Conservation (phyloP, 148 eudicot genomes). For the Chenopodium album region DNA sequence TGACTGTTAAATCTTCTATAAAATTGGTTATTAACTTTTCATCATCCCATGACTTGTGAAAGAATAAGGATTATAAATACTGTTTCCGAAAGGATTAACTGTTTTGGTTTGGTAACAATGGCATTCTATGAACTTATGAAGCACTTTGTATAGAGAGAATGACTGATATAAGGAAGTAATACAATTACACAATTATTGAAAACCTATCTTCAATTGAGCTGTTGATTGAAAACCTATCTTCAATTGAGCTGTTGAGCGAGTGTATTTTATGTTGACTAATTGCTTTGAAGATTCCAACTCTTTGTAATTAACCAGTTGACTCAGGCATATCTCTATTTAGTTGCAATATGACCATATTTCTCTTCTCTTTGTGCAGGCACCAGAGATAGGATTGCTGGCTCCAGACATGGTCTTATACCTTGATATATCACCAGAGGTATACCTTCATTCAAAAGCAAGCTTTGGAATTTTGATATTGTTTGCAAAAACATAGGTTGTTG, state of each 20-base stretch:
- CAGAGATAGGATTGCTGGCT: constrained; percentile 80
- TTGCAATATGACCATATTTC: background rate
- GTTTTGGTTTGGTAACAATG: background rate
- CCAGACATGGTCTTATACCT: constrained; percentile 94
- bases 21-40: background rate
- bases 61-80: background rate
- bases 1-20: background rate
- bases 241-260: background rate
- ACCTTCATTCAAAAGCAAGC: background rate
- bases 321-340: background rate
- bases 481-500: background rate
- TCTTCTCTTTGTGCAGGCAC: constrained; percentile 58
- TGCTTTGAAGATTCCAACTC: background rate
- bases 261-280: background rate
- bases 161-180: background rate
- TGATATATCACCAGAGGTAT: constrained; percentile 93
- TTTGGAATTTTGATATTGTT: background rate
- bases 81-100: background rate
- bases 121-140: background rate
- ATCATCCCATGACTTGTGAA: background rate
- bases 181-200: background rate
- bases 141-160: background rate
- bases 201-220: background rate
- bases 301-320: background rate
- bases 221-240: background rate